A percentile compares a stretch with the other conserved stretches of the same genome.
Evolutionary conservation across 371 early-diverging fungal genomes (phyloP).

Genomic region (Smittium mucronatum): DNA sequence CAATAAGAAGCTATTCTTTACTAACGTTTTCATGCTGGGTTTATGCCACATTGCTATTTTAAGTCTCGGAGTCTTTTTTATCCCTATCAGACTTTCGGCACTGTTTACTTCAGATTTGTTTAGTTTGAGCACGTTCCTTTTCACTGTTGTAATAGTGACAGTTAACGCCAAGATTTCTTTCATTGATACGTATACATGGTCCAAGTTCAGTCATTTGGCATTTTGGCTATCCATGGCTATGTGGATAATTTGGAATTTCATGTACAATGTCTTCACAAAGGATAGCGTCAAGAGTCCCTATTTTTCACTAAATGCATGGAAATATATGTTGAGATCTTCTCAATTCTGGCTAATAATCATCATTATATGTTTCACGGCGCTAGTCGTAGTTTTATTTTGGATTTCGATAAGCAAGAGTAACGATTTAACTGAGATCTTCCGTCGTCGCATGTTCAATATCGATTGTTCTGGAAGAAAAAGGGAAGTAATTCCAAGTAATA

Average conservation of each 20-base stretch:
- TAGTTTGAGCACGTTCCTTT: conserved; percentile 38
- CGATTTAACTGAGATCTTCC: not conserved
- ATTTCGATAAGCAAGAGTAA: not conserved
- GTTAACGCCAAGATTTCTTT: conserved; percentile 48
- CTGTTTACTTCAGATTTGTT: conserved; percentile 32
- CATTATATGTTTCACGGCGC: not conserved
- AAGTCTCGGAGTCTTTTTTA: conserved; percentile 28
- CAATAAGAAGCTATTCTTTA: conserved; percentile 23
- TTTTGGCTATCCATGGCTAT: conserved; percentile 36
- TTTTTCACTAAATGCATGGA: not conserved
- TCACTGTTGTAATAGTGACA: conserved; percentile 41
- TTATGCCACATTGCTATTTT: conserved; percentile 35
- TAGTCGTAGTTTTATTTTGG: not conserved
- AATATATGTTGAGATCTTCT: not conserved
- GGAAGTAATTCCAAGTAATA: too few relatives aligned
- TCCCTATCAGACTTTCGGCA: conserved; percentile 23
- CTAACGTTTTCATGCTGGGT: conserved; percentile 31
- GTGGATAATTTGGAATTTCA: conserved; percentile 41
- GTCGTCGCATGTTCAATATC: too few relatives aligned
- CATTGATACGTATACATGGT: conserved; percentile 41
- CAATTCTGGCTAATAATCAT: conserved; percentile 1
- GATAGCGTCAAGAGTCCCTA: not conserved
- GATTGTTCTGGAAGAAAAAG: too few relatives aligned
- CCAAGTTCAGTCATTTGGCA: conserved; percentile 38
- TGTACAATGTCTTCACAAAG: not conserved